Conservation (phyloP, 306 rosid genomes). For the Cicer arietinum region DNA sequence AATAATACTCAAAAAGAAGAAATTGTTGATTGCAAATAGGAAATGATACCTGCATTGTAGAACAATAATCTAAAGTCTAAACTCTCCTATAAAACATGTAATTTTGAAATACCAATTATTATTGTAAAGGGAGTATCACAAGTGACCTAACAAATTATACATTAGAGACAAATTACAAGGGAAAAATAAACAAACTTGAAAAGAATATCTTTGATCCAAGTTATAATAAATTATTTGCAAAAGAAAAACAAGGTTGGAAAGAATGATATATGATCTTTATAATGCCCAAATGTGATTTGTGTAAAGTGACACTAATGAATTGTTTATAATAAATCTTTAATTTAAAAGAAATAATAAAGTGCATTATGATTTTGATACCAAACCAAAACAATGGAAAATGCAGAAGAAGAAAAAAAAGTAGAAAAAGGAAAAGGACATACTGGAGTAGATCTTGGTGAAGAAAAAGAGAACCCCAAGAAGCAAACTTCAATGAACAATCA, state of each 20-base stretch:
- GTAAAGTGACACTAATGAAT: constrained; percentile 53
- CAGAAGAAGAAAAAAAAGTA: background rate
- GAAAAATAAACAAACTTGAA: constrained; percentile 26
- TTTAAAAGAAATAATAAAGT: constrained; percentile 42
- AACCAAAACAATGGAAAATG: constrained; percentile 47
- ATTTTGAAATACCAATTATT: constrained; percentile 45
- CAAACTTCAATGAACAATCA: constrained; percentile 57
- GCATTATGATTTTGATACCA: constrained; percentile 55
- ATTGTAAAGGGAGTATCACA: constrained; percentile 49
- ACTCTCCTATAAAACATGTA: constrained; percentile 23
- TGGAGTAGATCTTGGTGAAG: constrained; percentile 79
- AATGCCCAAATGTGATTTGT: constrained; percentile 49
- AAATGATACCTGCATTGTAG: constrained; percentile 28
- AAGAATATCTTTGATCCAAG: constrained; percentile 44
- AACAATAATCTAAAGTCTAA: background rate
- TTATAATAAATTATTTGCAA: background rate
- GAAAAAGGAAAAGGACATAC: constrained; percentile 65
- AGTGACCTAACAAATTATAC: constrained; percentile 48
- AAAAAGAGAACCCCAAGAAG: constrained; percentile 52
- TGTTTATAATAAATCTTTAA: constrained; percentile 25
- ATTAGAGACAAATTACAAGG: constrained; percentile 39
- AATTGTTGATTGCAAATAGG: constrained; percentile 14
- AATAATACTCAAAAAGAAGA: constrained; percentile 4
- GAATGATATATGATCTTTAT: constrained; percentile 45
- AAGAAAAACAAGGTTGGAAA: constrained; percentile 33